Base-by-base conservation (phyloP, 306 rosid genomes). In the Lathyrus aphaca region DNA sequence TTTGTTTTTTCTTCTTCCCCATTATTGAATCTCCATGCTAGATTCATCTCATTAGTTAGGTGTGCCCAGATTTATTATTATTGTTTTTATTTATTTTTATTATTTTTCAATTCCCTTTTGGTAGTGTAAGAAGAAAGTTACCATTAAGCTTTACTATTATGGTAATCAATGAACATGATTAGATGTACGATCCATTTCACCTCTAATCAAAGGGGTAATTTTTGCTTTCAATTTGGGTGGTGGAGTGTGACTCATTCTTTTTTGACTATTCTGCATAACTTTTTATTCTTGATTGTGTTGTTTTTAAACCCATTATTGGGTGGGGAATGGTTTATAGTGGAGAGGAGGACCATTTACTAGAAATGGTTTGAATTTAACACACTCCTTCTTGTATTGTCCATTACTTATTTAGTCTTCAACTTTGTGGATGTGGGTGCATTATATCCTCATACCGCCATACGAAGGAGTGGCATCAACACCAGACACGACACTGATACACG, bases 321-420 rank as follows among this genome's bases (percentile, higher is more conserved):
- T 80, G 81, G 76, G 80, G 71, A 76, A 72, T 82, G 86, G 73
- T 48, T 66, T 80, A 77, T 78, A 86, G 86, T 79, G 81, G 78
- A 77, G 69, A 10, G 60, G 56, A 68, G 88, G 92, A 79, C 87
- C 85, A 74, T 61, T 74, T 74, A 16, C 49, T 37, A 4, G 35
- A 62, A 82, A 80, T 84, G 74, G 38, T 56, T 75, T 78, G 48
- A 79, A 63, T 81, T 79, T 42, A n/a, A 51, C 57, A 57, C 77
- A 79, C 11, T 75, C 63, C 72, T 72, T 72, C 81, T 76, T 80
- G 85, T 77, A 71, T 83, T 13, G 1, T 68, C 74, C 68, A 45
- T 66, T 57, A 57, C 73, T 74, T 2, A 51, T 66, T 61, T 80
- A 81, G 43, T 68, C 13, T 78, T 74, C 80, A 74, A 59, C 68